These are phyloP conservation scores for Nannizziopsis arthrosporioides DNA, from an alignment of 2,329 filamentous ascomycete species.

Conservation along the genomic window DNA sequence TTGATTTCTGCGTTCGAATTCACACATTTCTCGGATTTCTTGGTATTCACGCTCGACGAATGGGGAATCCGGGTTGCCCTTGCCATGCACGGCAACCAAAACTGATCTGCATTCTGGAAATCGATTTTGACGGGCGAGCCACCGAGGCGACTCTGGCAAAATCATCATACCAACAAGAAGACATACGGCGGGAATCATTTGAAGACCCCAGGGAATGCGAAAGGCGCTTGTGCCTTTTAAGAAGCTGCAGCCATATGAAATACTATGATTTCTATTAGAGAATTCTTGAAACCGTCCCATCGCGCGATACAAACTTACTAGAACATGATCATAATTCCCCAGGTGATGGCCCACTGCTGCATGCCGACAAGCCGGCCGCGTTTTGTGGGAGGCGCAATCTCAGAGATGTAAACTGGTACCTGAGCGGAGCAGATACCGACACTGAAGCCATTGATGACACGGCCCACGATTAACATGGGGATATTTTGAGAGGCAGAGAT, in stretches of 20 bases:
- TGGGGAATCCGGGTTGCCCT: conserved; percentile 52
- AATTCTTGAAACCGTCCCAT: background rate
- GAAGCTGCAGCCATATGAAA: conserved; percentile 51
- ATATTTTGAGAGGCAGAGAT: conserved; percentile 54
- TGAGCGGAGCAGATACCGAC: conserved; percentile 34
- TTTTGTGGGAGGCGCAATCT: conserved; percentile 32
- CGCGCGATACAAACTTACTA: conserved; percentile 30
- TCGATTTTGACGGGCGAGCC: conserved; percentile 51
- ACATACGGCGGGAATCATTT: conserved; percentile 50
- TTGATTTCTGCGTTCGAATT: conserved; percentile 59
- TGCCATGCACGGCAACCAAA: conserved; percentile 48
- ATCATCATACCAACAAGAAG: conserved; percentile 45
- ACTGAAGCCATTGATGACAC: conserved; percentile 34
- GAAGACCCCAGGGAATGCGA: conserved; percentile 53
- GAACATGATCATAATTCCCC: conserved; percentile 48
- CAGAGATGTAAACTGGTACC: conserved; percentile 32
- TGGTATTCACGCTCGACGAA: conserved; percentile 57
- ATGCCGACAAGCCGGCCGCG: conserved; percentile 33
- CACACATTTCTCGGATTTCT: conserved; percentile 61
- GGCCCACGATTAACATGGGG: conserved; percentile 41
- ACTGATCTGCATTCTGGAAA: conserved; percentile 43
- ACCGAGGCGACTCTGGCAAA: conserved; percentile 49
- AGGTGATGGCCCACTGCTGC: conserved; percentile 35
- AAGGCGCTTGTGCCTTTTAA: conserved; percentile 46
- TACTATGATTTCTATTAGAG: conserved; percentile 21